phyloP scores from a whole-genome alignment of 1,284 basidiomycete species.

The Puccinia novopanici region DNA sequence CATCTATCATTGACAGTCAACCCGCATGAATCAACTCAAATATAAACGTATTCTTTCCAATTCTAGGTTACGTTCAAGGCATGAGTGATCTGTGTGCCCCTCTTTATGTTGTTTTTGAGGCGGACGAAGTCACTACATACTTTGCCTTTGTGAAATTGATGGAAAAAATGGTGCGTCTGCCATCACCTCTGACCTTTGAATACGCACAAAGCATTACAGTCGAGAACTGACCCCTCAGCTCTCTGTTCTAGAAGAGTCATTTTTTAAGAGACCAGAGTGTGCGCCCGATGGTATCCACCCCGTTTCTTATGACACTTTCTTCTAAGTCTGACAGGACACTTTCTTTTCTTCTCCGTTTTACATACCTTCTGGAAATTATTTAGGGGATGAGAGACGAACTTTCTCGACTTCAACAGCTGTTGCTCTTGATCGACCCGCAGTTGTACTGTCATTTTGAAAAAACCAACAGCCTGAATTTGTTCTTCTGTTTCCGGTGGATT shows the following conservation, averaged over 20 bases:
- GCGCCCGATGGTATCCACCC: conserved; percentile 17
- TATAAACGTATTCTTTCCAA: not conserved
- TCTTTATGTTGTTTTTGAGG: conserved; percentile 85
- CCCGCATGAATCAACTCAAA: conserved; percentile 55
- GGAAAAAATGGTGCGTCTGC: conserved; percentile 77
- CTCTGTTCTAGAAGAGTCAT: conserved; percentile 30
- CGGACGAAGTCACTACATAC: conserved; percentile 84
- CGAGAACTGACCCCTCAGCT: conserved; percentile 39
- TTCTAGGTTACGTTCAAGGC: conserved; percentile 81
- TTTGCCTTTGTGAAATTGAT: conserved; percentile 95
- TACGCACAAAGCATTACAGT: conserved; percentile 20
- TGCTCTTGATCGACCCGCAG: conserved; percentile 35
- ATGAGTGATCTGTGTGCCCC: conserved; percentile 97
- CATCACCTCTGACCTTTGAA: conserved; percentile 69
- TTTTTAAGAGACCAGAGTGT: conserved; percentile 50
- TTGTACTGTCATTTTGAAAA: conserved; percentile 67
- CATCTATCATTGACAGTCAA: conserved; percentile 51
- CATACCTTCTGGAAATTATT: not conserved
- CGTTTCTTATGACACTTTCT: not conserved
- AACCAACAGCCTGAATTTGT: conserved; percentile 86
- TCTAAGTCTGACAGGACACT: conserved; percentile 6
- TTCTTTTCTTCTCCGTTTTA: not conserved
- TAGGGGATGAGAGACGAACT: conserved; percentile 48
- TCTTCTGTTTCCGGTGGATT: conserved; percentile 93
- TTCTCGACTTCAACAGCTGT: conserved; percentile 38